phyloP scores from a whole-genome alignment of 352 stramenopile genomes.

The Phytophthora nicotianae region DNA sequence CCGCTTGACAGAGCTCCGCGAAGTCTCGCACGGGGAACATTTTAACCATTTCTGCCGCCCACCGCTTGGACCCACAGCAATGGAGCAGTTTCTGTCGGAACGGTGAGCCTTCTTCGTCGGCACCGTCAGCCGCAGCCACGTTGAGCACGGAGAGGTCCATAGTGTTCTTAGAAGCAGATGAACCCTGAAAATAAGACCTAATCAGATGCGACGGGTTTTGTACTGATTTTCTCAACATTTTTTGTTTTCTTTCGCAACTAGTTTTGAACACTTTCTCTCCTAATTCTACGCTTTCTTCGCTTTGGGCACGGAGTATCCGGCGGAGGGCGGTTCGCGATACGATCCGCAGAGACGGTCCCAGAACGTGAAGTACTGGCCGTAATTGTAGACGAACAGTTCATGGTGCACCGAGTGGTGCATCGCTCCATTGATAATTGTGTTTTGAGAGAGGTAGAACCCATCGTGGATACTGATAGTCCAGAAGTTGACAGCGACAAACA shows the following conservation, averaged over 20 bases:
- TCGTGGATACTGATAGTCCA: conserved; percentile 87
- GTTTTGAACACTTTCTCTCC: background rate
- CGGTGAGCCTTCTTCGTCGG: conserved; percentile 17
- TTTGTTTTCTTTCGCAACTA: background rate
- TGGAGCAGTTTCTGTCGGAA: conserved; percentile 56
- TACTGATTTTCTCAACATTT: background rate
- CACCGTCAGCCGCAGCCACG: conserved; percentile 34
- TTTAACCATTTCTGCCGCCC: conserved; percentile 47
- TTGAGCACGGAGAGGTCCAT: conserved; percentile 53
- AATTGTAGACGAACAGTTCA: conserved; percentile 74
- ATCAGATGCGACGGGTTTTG: conserved; percentile 3
- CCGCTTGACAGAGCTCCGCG: conserved; percentile 44
- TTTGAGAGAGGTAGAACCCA: conserved; percentile 57
- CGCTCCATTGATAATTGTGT: conserved; percentile 67
- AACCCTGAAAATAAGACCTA: background rate
- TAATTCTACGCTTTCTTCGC: conserved; percentile 18
- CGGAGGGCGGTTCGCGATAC: conserved; percentile 51
- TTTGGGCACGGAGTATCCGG: conserved; percentile 24
- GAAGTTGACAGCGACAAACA: conserved; percentile 72
- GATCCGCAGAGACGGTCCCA: conserved; percentile 74
- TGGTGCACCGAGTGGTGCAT: conserved; percentile 74
- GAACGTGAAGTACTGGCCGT: conserved; percentile 78
- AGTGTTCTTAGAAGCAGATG: conserved; percentile 8
- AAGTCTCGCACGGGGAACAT: conserved; percentile 51
- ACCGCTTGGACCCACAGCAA: conserved; percentile 66